Evolutionary conservation across 768 basidiomycete species (phyloP), one percentile per base, ranked within the genome.

Genomic region (Wakefieldia striispora): DNA sequence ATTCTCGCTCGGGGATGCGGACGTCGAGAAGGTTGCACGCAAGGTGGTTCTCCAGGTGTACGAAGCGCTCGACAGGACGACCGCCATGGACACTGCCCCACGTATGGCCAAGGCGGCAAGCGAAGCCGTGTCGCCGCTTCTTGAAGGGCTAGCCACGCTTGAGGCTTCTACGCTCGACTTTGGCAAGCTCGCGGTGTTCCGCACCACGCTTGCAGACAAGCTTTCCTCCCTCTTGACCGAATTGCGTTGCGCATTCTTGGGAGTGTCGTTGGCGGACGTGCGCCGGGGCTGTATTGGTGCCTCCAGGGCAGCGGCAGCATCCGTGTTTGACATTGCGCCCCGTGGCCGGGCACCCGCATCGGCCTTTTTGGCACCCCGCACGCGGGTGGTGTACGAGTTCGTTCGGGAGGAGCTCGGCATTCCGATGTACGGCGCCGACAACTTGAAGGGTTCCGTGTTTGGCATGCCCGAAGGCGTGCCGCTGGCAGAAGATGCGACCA

Each of bases 371-470:
- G 63, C 67, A 1, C 57, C 67, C 0, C 59, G 67, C 16, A 90
- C 89, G 4, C 76, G 81, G 11, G 71, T 80, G 6, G 65, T 93
- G 20, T 95, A 95, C 66, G 83, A 88, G 63, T 94, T 83, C 54
- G 79, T 95, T 6, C 76, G 91, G 29, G 51, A 79, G 19, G 78
- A 75, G 8, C 71, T 93, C 24, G 88, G 87, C n/a, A 80, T 92
- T 52, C 72, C 73, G 56, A 92, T 91, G 87, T 82, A 91, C 54
- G 90, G 90, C 14, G 72, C 76, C 8, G 87, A 89, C 57, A 93
- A 93, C 61, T 73, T 82, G 52, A 70, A 73, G 36, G 67, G 70
- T 8, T 86, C 82, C 56, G 78, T 71, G 53, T 78, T 78, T 45
- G 86, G 88, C 8, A 75, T 84, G 66, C 56, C 51, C 3, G 50